These are phyloP conservation scores for Arthrinium phaeospermum DNA, from an alignment of 2,329 filamentous ascomycete species.

Conservation along the genomic window DNA sequence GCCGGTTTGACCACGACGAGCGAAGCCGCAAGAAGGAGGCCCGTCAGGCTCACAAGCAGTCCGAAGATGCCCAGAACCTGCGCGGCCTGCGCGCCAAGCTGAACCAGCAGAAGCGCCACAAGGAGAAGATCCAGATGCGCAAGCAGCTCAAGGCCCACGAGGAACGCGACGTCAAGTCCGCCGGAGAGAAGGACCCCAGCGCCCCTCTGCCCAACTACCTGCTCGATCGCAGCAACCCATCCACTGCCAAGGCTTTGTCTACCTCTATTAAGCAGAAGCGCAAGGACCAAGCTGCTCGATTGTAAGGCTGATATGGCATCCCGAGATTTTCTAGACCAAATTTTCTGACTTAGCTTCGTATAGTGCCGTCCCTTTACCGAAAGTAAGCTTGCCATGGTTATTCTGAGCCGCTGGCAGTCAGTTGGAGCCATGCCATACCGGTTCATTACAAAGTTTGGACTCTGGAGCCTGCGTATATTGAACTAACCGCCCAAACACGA, in stretches of 20 bases:
- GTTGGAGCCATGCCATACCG: background rate
- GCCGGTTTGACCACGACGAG: slow-evolving; percentile 68
- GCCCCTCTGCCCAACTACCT: slow-evolving; percentile 91
- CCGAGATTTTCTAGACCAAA: background rate
- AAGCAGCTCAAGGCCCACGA: slow-evolving; percentile 95
- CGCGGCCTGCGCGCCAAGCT: slow-evolving; percentile 91
- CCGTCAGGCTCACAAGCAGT: slow-evolving; percentile 86
- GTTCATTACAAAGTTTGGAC: background rate
- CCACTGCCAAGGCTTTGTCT: slow-evolving; percentile 71
- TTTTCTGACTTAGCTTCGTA: background rate
- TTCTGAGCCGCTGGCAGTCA: background rate
- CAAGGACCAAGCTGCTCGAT: slow-evolving; percentile 91
- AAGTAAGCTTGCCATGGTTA: background rate
- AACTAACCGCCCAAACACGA: background rate
- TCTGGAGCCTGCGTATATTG: background rate
- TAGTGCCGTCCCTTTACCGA: slow-evolving; percentile 3
- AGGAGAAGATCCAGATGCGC: slow-evolving; percentile 98
- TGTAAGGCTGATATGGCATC: slow-evolving; percentile 63
- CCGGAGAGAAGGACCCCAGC: slow-evolving; percentile 76
- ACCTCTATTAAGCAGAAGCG: slow-evolving; percentile 96
- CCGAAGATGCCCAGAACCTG: slow-evolving; percentile 90
- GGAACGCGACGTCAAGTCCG: slow-evolving; percentile 91
- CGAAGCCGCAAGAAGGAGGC: slow-evolving; percentile 84
- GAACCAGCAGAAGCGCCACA: slow-evolving; percentile 89
- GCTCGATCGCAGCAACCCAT: slow-evolving; percentile 76